phyloP scores from a whole-genome alignment of 257 asterid species.

The Solanum clarkiae region DNA sequence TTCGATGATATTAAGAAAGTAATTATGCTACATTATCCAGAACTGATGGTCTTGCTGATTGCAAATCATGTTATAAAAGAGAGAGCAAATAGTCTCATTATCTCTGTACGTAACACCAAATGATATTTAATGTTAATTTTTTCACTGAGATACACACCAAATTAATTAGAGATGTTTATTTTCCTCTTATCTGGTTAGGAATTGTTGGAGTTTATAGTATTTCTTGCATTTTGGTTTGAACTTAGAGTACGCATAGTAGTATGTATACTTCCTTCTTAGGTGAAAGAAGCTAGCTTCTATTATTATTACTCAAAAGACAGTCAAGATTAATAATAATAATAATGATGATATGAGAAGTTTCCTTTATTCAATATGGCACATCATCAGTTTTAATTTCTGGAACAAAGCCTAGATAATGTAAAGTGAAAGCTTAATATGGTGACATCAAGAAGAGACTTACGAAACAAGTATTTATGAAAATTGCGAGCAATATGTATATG shows the following conservation, averaged over 20 bases:
- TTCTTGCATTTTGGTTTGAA: no score
- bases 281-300: neutral
- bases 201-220: no score
- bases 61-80: no score
- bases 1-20: no score
- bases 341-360: neutral
- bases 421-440: neutral
- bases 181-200: neutral
- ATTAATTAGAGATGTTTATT: neutral
- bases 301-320: neutral
- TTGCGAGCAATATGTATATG: conserved; percentile 15
- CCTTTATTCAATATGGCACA: neutral
- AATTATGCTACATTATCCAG: no score
- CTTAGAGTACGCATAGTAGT: no score
- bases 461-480: conserved; percentile 21
- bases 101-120: neutral
- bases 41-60: no score
- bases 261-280: neutral
- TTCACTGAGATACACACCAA: no score
- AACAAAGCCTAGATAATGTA: neutral
- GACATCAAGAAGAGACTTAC: conserved; percentile 12
- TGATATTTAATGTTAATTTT: neutral
- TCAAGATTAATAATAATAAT: neutral
- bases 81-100: no score
- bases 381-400: neutral